A percentile compares a stretch with the other conserved stretches of the same genome.
These are phyloP conservation scores for Solanum appendiculatum DNA, from an alignment of 257 asterid species.

Conservation along the genomic window DNA sequence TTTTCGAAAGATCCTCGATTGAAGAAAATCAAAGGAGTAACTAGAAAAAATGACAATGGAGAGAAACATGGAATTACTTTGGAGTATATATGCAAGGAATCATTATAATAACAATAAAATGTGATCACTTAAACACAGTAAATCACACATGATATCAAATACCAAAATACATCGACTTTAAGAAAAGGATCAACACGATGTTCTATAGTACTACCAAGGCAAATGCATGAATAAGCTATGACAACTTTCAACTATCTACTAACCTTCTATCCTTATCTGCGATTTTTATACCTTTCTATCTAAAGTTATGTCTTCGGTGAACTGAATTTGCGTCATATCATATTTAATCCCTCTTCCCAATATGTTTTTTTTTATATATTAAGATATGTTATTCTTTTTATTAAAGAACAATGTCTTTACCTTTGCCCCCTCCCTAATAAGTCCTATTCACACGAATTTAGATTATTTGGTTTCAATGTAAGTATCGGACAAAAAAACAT, in stretches of 20 bases:
- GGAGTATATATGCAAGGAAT: not conserved
- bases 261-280: not conserved
- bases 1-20: not conserved
- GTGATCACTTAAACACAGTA: no score
- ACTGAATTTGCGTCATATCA: no score
- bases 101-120: not conserved
- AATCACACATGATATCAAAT: accelerated
- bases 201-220: not conserved
- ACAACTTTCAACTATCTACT: not conserved
- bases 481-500: no score
- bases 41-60: not conserved
- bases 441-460: no score
- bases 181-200: not conserved
- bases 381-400: no score
- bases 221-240: not conserved
- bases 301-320: accelerated
- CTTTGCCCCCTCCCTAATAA: not conserved
- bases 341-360: no score
- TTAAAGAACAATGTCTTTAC: not conserved
- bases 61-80: not conserved
- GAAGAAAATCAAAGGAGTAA: not conserved
- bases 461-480: no score
- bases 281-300: no score
- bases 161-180: not conserved
- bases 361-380: no score